phyloP scores from a whole-genome alignment of 345 rosid species.

The Citropsis articulata region DNA sequence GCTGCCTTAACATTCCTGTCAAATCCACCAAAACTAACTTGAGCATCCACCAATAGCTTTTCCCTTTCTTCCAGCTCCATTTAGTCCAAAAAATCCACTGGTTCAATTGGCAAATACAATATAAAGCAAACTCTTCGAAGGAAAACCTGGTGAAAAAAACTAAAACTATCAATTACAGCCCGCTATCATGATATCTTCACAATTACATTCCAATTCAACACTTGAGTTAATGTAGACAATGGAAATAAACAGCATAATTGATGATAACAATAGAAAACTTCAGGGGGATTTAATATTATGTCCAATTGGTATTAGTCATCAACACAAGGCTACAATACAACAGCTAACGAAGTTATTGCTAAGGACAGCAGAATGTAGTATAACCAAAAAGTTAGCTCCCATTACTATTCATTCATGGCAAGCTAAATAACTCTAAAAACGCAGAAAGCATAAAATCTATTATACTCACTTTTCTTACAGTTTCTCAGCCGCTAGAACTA shows the following conservation, averaged over 20 bases:
- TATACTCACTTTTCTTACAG: background rate
- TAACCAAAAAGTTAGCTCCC: background rate
- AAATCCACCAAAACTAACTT: slow-evolving; percentile 80
- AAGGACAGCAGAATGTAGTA: background rate
- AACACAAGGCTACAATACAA: background rate
- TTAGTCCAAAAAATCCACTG: slow-evolving; percentile 3
- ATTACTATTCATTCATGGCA: no score
- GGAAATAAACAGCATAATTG: background rate
- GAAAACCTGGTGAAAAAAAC: background rate
- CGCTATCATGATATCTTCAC: background rate
- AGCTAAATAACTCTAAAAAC: background rate
- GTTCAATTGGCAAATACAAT: background rate
- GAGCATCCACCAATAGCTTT: slow-evolving; percentile 57
- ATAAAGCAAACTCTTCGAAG: background rate
- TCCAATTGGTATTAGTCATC: background rate
- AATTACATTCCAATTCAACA: background rate
- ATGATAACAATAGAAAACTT: background rate
- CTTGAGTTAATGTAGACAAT: background rate
- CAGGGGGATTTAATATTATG: background rate
- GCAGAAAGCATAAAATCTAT: background rate
- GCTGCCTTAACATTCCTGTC: slow-evolving; percentile 47
- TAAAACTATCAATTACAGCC: background rate
- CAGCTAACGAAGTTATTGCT: background rate
- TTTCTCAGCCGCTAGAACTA: background rate
- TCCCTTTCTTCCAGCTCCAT: slow-evolving; percentile 40